phyloP scores from a whole-genome alignment of 306 rosid genomes.

The Cucumis melo region DNA sequence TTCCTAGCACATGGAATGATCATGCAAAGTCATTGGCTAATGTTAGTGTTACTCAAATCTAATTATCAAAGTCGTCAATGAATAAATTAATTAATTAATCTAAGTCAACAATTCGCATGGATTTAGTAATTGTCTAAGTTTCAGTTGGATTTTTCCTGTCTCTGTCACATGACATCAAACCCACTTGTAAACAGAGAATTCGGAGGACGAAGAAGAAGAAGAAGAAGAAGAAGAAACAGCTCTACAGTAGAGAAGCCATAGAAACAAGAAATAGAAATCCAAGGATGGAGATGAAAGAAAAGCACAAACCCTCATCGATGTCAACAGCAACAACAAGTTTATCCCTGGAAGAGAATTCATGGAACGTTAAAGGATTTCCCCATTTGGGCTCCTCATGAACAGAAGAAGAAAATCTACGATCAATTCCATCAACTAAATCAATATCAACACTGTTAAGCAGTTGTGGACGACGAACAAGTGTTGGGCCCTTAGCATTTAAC shows the following conservation, averaged over 20 bases:
- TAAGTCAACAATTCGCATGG: not conserved
- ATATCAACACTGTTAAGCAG: conserved; percentile 3
- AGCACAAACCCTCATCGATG: conserved; percentile 72
- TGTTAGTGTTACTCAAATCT: not conserved
- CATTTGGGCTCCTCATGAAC: not conserved
- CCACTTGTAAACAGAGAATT: not conserved
- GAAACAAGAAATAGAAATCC: not conserved
- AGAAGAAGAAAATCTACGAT: not conserved
- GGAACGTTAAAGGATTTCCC: conserved; percentile 20
- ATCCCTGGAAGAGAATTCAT: conserved; percentile 19
- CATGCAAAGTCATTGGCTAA: not conserved
- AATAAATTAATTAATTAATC: not conserved
- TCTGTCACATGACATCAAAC: not conserved
- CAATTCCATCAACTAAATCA: conserved; percentile 7
- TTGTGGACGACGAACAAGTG: not conserved
- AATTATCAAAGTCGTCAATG: not conserved
- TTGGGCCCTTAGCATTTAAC: conserved; percentile 1
- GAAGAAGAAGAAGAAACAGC: not conserved
- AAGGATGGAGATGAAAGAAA: not conserved
- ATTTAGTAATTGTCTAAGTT: not conserved
- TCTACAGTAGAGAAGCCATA: not conserved
- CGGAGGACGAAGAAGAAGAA: not conserved
- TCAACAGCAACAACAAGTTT: conserved; percentile 77
- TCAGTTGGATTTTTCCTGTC: not conserved
- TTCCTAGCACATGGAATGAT: not conserved